phyloP scores from a whole-genome alignment of 768 basidiomycete species.

The Tricholoma bakamatsutake region DNA sequence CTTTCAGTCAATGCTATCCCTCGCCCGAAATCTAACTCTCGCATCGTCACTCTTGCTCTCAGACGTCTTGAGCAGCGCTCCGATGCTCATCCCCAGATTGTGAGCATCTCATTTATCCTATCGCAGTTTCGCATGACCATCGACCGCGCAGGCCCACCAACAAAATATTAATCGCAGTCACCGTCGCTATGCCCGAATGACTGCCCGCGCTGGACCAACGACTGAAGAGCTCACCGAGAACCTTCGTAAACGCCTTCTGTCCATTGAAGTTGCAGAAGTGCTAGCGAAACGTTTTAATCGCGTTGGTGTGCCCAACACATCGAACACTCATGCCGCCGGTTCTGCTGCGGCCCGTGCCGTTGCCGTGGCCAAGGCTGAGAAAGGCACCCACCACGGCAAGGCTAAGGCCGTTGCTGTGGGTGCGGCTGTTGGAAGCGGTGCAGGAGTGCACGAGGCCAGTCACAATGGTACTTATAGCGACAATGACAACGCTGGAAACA shows the following conservation, averaged over 20 bases:
- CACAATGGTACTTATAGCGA: conserved; percentile 22
- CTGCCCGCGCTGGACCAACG: conserved; percentile 47
- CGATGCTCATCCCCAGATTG: conserved; percentile 31
- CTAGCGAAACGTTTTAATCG: conserved; percentile 34
- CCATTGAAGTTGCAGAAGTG: conserved; percentile 28
- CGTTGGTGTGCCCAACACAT: conserved; percentile 19
- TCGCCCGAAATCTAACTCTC: conserved; percentile 21
- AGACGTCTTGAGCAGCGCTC: conserved; percentile 30
- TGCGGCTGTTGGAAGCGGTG: conserved; percentile 19
- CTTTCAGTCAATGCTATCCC: conserved; percentile 39
- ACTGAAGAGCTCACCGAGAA: conserved; percentile 39
- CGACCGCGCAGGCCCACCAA: conserved; percentile 46
- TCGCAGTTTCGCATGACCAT: not conserved
- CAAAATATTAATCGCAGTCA: conserved; percentile 64
- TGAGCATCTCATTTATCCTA: conserved; percentile 16
- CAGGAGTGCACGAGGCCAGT: conserved; percentile 12
- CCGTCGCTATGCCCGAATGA: conserved; percentile 65
- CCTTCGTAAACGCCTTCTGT: conserved; percentile 42
- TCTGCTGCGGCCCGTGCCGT: conserved; percentile 14
- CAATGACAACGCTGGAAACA: not conserved
- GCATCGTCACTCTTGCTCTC: conserved; percentile 38
- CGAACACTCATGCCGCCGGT: conserved; percentile 7
- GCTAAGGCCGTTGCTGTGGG: conserved; percentile 6
- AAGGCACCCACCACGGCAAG: conserved; percentile 1
- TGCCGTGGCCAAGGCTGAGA: conserved; percentile 7